These are phyloP conservation scores for Fragaria iinumae DNA, from an alignment of 306 rosid species.

Conservation along the genomic window DNA sequence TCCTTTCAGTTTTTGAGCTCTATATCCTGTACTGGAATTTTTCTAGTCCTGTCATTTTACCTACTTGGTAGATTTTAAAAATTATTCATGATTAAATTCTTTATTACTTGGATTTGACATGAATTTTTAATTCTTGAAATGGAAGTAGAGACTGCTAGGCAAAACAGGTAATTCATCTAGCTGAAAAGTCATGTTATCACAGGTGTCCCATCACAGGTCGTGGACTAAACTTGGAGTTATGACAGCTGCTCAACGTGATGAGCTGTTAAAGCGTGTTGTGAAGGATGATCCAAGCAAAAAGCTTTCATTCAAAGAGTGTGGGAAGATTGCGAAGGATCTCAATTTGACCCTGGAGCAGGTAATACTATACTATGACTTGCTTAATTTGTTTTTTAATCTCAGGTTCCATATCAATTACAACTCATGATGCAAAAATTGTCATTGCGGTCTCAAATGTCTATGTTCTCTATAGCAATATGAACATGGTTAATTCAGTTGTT, in stretches of 20 bases:
- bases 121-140: slow-evolving; percentile 5
- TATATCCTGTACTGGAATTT: background rate
- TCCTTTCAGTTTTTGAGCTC: background rate
- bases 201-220: slow-evolving; percentile 71
- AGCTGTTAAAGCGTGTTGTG: slow-evolving; percentile 53
- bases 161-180: slow-evolving; percentile 2
- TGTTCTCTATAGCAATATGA: background rate
- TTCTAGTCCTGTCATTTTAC: background rate
- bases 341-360: slow-evolving; percentile 83
- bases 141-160: slow-evolving; percentile 9
- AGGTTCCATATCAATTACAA: background rate
- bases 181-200: slow-evolving; percentile 8
- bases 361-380: slow-evolving; percentile 31
- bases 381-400: slow-evolving; percentile 26
- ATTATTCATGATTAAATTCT: background rate
- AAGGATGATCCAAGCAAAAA: slow-evolving; percentile 53
- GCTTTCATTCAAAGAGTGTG: slow-evolving; percentile 66
- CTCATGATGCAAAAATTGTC: background rate
- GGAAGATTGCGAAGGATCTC: slow-evolving; percentile 81
- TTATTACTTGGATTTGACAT: background rate
- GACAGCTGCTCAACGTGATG: slow-evolving; percentile 83
- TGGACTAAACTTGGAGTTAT: slow-evolving; percentile 84
- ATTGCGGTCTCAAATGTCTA: background rate
- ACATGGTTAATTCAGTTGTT: background rate
- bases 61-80: background rate